A percentile compares a stretch with the other conserved stretches of the same genome.
Conservation (phyloP, 148 eudicot genomes). For the Fagopyrum homotropicum region DNA sequence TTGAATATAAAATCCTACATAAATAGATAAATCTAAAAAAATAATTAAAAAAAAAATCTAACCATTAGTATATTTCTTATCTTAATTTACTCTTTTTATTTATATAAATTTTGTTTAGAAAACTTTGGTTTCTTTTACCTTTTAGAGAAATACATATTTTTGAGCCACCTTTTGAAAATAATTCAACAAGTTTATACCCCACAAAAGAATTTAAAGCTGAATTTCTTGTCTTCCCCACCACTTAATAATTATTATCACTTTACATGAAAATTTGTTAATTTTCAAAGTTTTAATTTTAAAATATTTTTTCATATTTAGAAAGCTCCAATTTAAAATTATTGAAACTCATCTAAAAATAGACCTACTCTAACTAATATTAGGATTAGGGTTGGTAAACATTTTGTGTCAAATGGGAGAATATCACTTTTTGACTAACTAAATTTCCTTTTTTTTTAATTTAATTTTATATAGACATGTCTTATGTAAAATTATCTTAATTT, state of each 20-base stretch:
- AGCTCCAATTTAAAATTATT: background rate
- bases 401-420: no score
- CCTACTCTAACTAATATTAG: background rate
- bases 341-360: background rate
- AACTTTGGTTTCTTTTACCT: background rate
- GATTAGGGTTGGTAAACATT: background rate
- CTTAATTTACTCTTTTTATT: background rate
- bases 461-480: no score
- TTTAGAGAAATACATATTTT: background rate
- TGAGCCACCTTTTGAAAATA: background rate
- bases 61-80: background rate
- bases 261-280: background rate
- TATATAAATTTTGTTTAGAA: background rate
- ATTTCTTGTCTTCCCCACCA: background rate
- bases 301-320: background rate
- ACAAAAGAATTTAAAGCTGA: background rate
- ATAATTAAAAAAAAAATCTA: no score
- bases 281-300: no score
- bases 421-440: no score
- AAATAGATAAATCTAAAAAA: background rate
- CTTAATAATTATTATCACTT: background rate
- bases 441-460: no score
- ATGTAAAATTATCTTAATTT: no score
- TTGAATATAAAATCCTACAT: background rate
- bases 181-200: background rate